A percentile compares a stretch with the other conserved stretches of the same genome.
These are phyloP conservation scores for Sugiyamaella smithiae DNA, from an alignment of 805 yeast species.

Conservation along the genomic window DNA sequence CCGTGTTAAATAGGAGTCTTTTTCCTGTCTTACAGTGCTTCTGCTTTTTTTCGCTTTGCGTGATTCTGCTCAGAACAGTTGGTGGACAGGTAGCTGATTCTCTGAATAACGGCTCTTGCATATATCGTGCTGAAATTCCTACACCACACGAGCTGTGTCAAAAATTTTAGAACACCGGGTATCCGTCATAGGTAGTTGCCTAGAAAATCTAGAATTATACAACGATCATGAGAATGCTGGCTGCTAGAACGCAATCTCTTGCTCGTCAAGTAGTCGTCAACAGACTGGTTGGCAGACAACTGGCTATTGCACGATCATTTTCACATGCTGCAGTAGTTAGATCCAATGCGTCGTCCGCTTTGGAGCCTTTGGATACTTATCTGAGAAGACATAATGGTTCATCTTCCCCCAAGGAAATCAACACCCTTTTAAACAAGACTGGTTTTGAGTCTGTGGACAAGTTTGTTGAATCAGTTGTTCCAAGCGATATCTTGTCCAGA, in stretches of 20 bases:
- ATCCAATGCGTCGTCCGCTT: constrained; percentile 9
- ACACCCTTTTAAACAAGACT: constrained; percentile 60
- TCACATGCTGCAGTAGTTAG: constrained; percentile 2
- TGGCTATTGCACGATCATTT: neutral
- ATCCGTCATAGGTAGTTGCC: too few relatives aligned
- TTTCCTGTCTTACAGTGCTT: too few relatives aligned
- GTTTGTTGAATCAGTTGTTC: constrained; percentile 72
- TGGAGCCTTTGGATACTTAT: constrained; percentile 67
- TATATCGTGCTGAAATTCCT: too few relatives aligned
- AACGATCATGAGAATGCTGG: neutral
- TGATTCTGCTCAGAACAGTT: too few relatives aligned
- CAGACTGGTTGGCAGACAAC: neutral
- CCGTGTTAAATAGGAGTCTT: too few relatives aligned
- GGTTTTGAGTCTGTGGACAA: constrained; percentile 66
- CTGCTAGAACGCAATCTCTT: neutral
- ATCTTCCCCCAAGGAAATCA: constrained; percentile 61
- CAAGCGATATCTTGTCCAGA: constrained; percentile 66
- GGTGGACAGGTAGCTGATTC: too few relatives aligned
- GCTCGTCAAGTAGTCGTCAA: neutral
- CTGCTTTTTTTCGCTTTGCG: too few relatives aligned
- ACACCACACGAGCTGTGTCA: too few relatives aligned
- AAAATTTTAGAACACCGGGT: too few relatives aligned
- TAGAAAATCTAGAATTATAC: too few relatives aligned
- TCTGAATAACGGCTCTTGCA: too few relatives aligned
- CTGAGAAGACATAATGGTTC: constrained; percentile 85